Evolutionary conservation across 331 rosid species (phyloP).

Genomic region (Erythrophleum ivorense): DNA sequence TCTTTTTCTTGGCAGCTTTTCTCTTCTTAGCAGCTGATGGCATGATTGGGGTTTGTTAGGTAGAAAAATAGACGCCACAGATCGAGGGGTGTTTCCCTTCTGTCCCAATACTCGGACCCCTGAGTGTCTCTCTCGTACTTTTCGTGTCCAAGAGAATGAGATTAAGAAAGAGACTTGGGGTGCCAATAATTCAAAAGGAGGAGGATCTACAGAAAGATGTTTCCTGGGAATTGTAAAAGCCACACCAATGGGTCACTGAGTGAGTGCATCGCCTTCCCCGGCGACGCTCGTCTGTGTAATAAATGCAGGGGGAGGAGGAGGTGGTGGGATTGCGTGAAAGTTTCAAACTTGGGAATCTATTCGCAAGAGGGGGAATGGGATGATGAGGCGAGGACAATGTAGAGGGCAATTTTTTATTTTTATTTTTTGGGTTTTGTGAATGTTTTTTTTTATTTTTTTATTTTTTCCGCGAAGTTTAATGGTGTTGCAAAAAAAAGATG

Average conservation of each 20-base stretch:
- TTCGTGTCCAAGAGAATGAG: slow-evolving; percentile 23
- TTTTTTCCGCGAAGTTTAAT: not conserved
- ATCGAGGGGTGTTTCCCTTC: slow-evolving; percentile 27
- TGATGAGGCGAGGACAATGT: not conserved
- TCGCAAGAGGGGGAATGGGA: not conserved
- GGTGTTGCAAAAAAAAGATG: not conserved
- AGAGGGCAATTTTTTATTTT: not conserved
- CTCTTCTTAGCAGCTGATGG: slow-evolving; percentile 85
- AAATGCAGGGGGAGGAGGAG: not conserved
- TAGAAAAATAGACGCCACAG: slow-evolving; percentile 29
- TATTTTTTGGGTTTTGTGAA: not conserved
- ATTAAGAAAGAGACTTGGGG: slow-evolving; percentile 11
- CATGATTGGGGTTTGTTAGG: slow-evolving; percentile 53
- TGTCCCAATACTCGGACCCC: not conserved
- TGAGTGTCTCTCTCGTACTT: slow-evolving; percentile 17
- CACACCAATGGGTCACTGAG: not conserved
- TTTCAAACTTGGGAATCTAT: slow-evolving; percentile 34
- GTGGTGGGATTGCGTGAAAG: slow-evolving; percentile 8
- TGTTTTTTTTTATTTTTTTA: not conserved
- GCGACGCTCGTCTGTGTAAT: not conserved
- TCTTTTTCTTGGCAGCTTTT: slow-evolving; percentile 93
- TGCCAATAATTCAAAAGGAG: slow-evolving; percentile 3
- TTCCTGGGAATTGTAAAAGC: not conserved
- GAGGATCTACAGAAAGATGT: slow-evolving; percentile 20
- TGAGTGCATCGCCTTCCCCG: no score